Base-by-base conservation (phyloP, 805 yeast species). In the Metschnikowia similis region DNA sequence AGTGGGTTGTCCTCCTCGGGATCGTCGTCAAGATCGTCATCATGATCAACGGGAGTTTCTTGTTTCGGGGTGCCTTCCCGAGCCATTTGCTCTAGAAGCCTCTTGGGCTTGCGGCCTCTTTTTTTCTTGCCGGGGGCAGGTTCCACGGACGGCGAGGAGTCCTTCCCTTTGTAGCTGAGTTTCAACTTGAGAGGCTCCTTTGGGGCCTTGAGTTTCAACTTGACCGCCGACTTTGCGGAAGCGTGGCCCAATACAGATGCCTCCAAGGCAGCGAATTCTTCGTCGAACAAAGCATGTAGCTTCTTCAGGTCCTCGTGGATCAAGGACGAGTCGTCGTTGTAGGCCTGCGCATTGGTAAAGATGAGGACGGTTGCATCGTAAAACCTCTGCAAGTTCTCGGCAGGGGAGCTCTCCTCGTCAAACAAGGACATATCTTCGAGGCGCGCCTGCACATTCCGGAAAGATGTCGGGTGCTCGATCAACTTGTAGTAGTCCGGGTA, bases 401-500 rank as follows among this genome's bases (percentile, higher is more conserved):
- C 49, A 8, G 65, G 45, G 0, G 69, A 53, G 17, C 49, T 52
- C 14, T 58, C 60, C 6, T 62, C 49, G 9, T 57, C 50, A 45
- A 64, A 63, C 8, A 71, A 80, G 30, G 78, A 74, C 26, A 82
- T 80, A 14, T 66, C 66, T 14, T 78, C 78, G 39, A 90, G 61
- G 44, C 78, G 77, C 17, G 69, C 68, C 52, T 76, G 69, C 9
- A 92, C 79, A 31, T 80, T 74, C 46, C 75, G 76, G 58, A 92
- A 78, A 1, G 96, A 80, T 65, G 89, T 86, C 11, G 96, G 96
- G 48, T 77, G 72, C 55, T 81, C 77, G 40, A 92, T 83, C 6
- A 87, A 71, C 54, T 80, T 77, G 67, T 84, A 84, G 69, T 91
- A 91, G 59, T 87, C 96, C 1, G 96, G 96, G 58, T 86, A 85